Percentiles rank a stretch among this genome's conserved stretches.
Evolutionary conservation across 192 early-diverging fungal genomes (phyloP).

Genomic region (Rhizophagus sp.): DNA sequence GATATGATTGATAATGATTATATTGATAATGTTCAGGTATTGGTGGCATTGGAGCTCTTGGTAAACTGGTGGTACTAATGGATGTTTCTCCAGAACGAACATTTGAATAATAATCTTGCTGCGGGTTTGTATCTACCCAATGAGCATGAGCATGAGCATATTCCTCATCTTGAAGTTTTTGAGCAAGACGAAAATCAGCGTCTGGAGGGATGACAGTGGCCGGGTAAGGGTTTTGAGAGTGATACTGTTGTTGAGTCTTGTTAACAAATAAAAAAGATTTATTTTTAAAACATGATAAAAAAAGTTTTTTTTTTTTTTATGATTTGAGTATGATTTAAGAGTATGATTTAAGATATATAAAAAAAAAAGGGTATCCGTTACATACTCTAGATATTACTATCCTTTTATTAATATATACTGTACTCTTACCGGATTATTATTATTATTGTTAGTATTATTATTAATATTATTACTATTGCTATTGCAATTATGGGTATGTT

Average conservation of each 20-base stretch:
- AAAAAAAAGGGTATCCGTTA: no score
- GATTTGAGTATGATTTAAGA: no score
- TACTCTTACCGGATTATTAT: no score
- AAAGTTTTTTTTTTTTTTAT: no score
- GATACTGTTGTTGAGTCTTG: slow-evolving; percentile 17
- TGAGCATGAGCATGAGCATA: not conserved
- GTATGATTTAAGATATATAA: no score
- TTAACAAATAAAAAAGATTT: not conserved
- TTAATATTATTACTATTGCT: not conserved
- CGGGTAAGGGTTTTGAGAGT: slow-evolving; percentile 27
- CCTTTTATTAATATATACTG: no score
- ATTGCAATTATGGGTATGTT: not conserved
- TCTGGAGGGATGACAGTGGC: slow-evolving; percentile 17
- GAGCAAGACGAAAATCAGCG: slow-evolving; percentile 24
- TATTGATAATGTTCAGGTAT: slow-evolving; percentile 30
- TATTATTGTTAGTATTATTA: no score
- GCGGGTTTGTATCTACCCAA: slow-evolving; percentile 16
- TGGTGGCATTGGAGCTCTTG: slow-evolving; percentile 4
- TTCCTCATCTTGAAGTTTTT: slow-evolving; percentile 31
- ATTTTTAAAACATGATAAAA: not conserved
- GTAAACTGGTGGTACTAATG: not conserved
- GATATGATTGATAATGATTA: slow-evolving; percentile 24
- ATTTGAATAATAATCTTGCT: not conserved
- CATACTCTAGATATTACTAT: no score
- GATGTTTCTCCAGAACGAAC: slow-evolving; percentile 5